Conservation (phyloP, 805 yeast genomes). For the Wickerhamomyces chambardii region DNA sequence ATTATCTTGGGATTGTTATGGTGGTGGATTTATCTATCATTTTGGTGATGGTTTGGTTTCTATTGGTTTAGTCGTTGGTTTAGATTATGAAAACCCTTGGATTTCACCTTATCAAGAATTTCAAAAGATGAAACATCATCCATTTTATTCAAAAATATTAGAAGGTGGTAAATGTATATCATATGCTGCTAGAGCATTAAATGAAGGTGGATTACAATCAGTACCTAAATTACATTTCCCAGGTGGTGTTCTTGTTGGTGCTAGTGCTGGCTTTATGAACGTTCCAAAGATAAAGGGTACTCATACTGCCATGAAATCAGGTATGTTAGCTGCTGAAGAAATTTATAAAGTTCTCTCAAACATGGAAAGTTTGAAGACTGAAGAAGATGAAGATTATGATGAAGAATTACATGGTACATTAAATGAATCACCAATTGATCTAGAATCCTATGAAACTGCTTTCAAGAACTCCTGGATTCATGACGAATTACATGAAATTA, state of each 20-base stretch:
- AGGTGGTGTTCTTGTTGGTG: constrained; percentile 94
- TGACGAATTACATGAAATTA: constrained; percentile 73
- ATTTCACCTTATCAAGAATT: constrained; percentile 94
- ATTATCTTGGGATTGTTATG: constrained; percentile 62
- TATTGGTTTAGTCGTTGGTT: constrained; percentile 90
- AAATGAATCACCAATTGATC: constrained; percentile 33
- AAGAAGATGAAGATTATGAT: constrained; percentile 31
- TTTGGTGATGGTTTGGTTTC: constrained; percentile 90
- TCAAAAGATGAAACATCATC: constrained; percentile 89
- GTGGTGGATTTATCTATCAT: constrained; percentile 97
- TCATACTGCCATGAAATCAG: constrained; percentile 95
- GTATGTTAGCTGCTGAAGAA: constrained; percentile 88
- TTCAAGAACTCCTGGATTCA: constrained; percentile 78
- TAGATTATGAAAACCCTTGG: constrained; percentile 93
- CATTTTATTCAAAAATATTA: constrained; percentile 64
- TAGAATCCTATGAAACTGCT: constrained; percentile 52
- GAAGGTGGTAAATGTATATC: constrained; percentile 89
- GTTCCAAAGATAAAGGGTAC: constrained; percentile 98
- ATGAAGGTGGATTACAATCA: constrained; percentile 95
- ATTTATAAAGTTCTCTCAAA: constrained; percentile 48
- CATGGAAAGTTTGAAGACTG: constrained; percentile 29
- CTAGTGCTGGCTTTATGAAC: constrained; percentile 93
- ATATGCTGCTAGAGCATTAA: constrained; percentile 92
- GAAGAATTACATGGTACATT: constrained; percentile 30
- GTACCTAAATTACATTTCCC: constrained; percentile 89